phyloP scores from a whole-genome alignment of 1,284 basidiomycete species.

The Pterulicium gracile region DNA sequence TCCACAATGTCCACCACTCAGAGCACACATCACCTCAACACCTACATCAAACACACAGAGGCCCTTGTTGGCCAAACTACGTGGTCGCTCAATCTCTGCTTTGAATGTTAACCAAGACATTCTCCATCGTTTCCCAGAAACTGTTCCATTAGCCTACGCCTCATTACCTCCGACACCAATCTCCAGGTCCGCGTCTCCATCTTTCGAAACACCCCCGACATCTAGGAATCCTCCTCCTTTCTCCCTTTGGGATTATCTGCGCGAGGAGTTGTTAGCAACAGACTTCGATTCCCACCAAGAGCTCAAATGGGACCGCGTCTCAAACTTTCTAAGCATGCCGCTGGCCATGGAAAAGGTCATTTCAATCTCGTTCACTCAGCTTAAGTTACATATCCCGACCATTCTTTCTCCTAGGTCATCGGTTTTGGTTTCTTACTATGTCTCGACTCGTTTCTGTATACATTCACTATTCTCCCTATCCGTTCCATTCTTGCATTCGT shows the following conservation, averaged over 20 bases:
- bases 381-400: not conserved
- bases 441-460: slow-evolving; percentile 95
- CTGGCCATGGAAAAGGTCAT: slow-evolving; percentile 93
- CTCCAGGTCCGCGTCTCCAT: slow-evolving; percentile 30
- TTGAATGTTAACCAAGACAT: not conserved
- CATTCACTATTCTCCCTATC: slow-evolving; percentile 95
- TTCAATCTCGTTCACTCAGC: slow-evolving; percentile 11
- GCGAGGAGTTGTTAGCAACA: slow-evolving; percentile 78
- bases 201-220: slow-evolving; percentile 13
- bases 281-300: slow-evolving; percentile 92
- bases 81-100: not conserved
- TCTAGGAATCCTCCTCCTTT: slow-evolving; percentile 34
- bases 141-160: slow-evolving; percentile 35
- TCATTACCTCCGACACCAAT: slow-evolving; percentile 66
- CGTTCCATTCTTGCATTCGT: slow-evolving; percentile 65
- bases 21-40: not conserved
- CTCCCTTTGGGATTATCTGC: slow-evolving; percentile 87
- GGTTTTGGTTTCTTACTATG: slow-evolving; percentile 91
- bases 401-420: slow-evolving; percentile 53
- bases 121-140: not conserved
- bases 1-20: not conserved
- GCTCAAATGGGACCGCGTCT: slow-evolving; percentile 94
- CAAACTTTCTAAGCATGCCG: slow-evolving; percentile 93
- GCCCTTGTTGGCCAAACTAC: not conserved
- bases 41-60: not conserved